Evolutionary conservation across 2,329 filamentous ascomycete species (phyloP).

Genomic region (Neophaeococcomyces aloes): DNA sequence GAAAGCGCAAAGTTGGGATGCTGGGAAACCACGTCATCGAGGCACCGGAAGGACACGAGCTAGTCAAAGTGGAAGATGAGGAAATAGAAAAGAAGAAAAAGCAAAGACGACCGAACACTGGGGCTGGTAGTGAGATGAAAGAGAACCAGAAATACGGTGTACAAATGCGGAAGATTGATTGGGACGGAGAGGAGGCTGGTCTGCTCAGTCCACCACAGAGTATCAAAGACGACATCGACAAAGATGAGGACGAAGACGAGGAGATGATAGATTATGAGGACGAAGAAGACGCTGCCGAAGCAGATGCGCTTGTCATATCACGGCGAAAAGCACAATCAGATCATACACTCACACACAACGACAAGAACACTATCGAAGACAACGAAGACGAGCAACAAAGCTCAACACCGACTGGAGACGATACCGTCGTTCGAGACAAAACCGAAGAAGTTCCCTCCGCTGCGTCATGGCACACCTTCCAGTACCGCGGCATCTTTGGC

Average conservation of each 20-base stretch:
- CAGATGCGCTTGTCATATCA: conserved; percentile 28
- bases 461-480: conserved; percentile 5
- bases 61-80: not conserved
- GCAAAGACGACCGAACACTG: conserved; percentile 30
- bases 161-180: not conserved
- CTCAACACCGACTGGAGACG: conserved; percentile 3
- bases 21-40: conserved; percentile 22
- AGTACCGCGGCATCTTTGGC: conserved; percentile 5
- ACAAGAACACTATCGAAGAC: conserved; percentile 23
- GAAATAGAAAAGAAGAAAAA: conserved; percentile 28
- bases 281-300: conserved; percentile 31
- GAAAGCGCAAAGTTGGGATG: conserved; percentile 11
- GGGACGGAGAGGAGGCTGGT: not conserved
- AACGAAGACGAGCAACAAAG: conserved; percentile 14
- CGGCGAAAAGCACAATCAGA: conserved; percentile 32
- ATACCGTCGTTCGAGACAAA: conserved; percentile 6
- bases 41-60: conserved; percentile 13
- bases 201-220: conserved; percentile 1
- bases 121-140: conserved; percentile 25
- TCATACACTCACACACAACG: conserved; percentile 23
- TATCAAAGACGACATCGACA: not conserved
- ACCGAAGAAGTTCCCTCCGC: not conserved
- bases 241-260: conserved; percentile 15
- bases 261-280: conserved; percentile 28
- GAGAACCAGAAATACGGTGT: conserved; percentile 26